These are phyloP conservation scores for Thelephora terrestris DNA, from an alignment of 1,284 basidiomycete species.

Conservation along the genomic window DNA sequence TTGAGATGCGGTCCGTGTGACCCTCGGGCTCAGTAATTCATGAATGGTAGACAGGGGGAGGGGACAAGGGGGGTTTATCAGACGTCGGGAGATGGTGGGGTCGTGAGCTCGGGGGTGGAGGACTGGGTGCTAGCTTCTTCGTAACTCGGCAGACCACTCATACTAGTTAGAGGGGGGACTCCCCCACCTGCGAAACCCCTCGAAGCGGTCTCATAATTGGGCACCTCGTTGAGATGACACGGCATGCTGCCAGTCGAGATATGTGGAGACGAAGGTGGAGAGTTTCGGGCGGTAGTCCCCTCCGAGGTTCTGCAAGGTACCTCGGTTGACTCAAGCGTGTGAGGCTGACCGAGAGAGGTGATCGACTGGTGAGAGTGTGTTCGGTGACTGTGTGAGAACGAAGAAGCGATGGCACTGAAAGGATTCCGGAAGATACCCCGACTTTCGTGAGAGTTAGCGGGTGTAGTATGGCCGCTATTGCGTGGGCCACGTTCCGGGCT, in stretches of 20 bases:
- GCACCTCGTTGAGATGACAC: conserved; percentile 62
- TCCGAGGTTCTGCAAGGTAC: conserved; percentile 6
- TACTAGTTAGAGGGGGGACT: conserved; percentile 70
- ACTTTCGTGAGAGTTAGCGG: conserved; percentile 31
- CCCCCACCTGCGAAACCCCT: conserved; percentile 79
- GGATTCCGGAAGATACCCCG: conserved; percentile 58
- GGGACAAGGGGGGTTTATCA: no score
- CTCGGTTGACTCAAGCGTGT: conserved; percentile 3
- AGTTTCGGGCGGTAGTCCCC: conserved; percentile 12
- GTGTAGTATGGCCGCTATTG: conserved; percentile 7
- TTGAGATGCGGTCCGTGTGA: no score
- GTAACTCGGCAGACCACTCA: conserved; percentile 71
- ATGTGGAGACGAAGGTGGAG: conserved; percentile 17
- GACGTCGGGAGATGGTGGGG: no score
- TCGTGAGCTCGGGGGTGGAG: no score
- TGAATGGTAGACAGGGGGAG: no score
- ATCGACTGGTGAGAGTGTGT: conserved; percentile 5
- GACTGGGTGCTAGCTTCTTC: conserved; percentile 36
- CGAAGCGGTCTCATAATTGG: conserved; percentile 73
- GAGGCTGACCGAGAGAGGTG: conserved; percentile 6
- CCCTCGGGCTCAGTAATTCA: no score
- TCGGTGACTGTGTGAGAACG: conserved; percentile 27
- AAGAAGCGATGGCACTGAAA: conserved; percentile 31
- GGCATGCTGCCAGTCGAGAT: conserved; percentile 8
- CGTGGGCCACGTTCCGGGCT: conserved; percentile 35